Evolutionary conservation across 139 green algal species (phyloP), one percentile per base, ranked within the genome.

Genomic region (Ettlia oleoabundans): DNA sequence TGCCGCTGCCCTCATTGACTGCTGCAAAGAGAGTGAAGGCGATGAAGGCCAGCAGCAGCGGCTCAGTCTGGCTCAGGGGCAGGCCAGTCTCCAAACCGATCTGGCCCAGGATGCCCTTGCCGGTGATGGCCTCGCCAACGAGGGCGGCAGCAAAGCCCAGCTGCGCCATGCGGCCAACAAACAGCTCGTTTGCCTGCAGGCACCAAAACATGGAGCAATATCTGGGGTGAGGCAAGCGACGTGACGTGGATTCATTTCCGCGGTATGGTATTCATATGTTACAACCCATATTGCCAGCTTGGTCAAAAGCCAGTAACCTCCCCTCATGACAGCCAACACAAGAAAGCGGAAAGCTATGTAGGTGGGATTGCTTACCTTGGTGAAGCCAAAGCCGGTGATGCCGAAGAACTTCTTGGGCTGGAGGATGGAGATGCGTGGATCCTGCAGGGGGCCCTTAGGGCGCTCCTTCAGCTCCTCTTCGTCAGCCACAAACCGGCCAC

Each of bases 151-250:
- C 93, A 77, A 97, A 96, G 66, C 93, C 93, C 32, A 97, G 87
- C 86, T 95, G 91, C 26, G 93, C 93, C 83, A 96, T 67, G 67
- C 93, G 83, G 37, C 93, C 93, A 15, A 95, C 93, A 76, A 97
- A 97, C 55, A 96, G 83, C 89, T 96, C 93, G 51, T 96, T 96
- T 42, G 91, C 76, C 51, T n/a, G n/a, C n/a, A n/a, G n/a, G 58
- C 58, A 67, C 7, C 7, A 37, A 53, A 62, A 58, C 13, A 58
- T 10, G 15, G 47, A 58, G 47, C 47, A 58, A 15, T 15, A 58
- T 15, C 13, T 58, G 13, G 47, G 13, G 15, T 58, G 47, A 58
- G 47, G 47, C 47, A 15, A 15, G 47, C 13, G 47, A 58, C 47
- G 15, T 10, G 13, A 58, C 47, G 47, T 24, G 47, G 47, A 58